These are phyloP conservation scores for Chlorella sorokiniana DNA, from an alignment of 139 green algal species.

Conservation along the genomic window DNA sequence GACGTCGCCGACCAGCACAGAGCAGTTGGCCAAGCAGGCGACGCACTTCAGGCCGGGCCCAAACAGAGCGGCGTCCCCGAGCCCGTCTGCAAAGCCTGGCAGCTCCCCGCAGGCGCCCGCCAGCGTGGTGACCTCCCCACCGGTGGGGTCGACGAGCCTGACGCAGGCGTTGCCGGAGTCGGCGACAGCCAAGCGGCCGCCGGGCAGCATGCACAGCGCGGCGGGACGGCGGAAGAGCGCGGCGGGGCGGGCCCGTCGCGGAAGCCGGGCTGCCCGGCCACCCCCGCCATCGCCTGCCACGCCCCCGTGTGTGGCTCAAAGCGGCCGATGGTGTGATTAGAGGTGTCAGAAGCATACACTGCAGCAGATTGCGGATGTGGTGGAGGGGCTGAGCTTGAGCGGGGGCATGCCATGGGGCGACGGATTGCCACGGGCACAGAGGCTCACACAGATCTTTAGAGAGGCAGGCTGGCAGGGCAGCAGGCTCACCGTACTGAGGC, in stretches of 20 bases:
- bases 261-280: not conserved
- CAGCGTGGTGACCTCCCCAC: not conserved
- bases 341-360: not conserved
- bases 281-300: not conserved
- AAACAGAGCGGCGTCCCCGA: not conserved
- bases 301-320: not conserved
- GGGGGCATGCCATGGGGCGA: too few relatives aligned
- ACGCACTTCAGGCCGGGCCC: not conserved
- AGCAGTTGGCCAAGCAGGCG: conserved; percentile 15
- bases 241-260: not conserved
- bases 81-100: not conserved
- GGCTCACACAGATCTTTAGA: too few relatives aligned
- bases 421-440: too few relatives aligned
- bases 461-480: not conserved
- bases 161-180: conserved; percentile 17
- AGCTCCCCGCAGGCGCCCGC: not conserved
- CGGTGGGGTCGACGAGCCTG: not conserved
- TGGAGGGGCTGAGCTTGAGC: not conserved
- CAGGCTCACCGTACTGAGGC: not conserved
- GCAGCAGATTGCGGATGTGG: not conserved
- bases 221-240: not conserved
- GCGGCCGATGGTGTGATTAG: not conserved
- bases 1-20: not conserved
- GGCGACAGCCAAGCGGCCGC: not conserved
- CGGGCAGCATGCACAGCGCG: not conserved